Conservation (phyloP, 305 asterid genomes). For the Ilex paraguariensis region DNA sequence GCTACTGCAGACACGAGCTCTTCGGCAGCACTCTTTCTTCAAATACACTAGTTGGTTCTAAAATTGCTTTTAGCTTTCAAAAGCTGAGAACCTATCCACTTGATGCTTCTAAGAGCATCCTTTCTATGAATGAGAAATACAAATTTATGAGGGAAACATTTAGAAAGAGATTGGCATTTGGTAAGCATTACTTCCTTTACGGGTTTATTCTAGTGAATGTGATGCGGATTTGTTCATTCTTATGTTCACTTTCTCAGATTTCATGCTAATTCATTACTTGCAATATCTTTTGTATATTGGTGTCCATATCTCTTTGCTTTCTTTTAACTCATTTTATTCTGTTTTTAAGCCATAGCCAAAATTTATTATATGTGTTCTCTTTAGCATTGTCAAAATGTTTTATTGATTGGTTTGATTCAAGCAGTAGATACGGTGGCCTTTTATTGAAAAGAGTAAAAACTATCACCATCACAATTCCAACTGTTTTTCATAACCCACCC, state of each 20-base stretch:
- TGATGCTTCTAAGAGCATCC: conserved; percentile 58
- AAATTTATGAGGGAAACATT: conserved; percentile 74
- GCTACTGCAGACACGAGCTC: conserved; percentile 65
- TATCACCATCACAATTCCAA: no score
- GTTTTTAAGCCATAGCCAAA: no score
- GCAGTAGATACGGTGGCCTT: no score
- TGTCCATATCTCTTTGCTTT: no score
- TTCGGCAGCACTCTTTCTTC: conserved; percentile 46
- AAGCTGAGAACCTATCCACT: conserved; percentile 53
- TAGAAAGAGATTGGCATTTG: conserved; percentile 74
- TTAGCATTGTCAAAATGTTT: no score
- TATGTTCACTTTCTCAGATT: conserved; percentile 13
- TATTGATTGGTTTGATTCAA: no score
- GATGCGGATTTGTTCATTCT: background rate
- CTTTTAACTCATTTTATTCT: no score
- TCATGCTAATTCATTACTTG: background rate
- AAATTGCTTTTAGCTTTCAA: conserved; percentile 50
- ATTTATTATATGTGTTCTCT: no score
- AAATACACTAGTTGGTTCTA: conserved; percentile 39
- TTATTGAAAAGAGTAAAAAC: no score
- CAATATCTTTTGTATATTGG: no score
- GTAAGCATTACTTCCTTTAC: conserved; percentile 32
- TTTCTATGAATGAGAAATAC: conserved; percentile 91
- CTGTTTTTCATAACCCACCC: no score
- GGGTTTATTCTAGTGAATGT: no score